phyloP scores from a whole-genome alignment of 1,284 basidiomycete genomes.

The Veloboletus limbatus region DNA sequence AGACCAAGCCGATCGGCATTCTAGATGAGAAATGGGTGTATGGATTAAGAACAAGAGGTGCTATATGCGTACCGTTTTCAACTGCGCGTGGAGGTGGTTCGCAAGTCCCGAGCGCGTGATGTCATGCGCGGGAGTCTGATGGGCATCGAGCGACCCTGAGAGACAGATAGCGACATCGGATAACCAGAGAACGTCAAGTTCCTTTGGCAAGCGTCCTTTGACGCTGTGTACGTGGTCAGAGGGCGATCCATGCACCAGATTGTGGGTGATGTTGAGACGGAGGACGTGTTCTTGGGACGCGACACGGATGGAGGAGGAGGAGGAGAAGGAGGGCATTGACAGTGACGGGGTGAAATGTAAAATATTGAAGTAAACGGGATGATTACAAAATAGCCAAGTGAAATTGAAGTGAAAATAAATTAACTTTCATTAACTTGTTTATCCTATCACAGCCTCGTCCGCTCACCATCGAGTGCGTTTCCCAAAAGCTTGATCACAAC shows the following conservation, averaged over 20 bases:
- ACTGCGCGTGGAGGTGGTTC: slow-evolving; percentile 46
- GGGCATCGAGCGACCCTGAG: slow-evolving; percentile 49
- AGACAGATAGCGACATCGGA: slow-evolving; percentile 53
- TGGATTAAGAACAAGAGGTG: background rate
- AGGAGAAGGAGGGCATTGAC: slow-evolving; percentile 40
- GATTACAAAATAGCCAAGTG: slow-evolving; percentile 32
- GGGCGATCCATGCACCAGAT: slow-evolving; percentile 38
- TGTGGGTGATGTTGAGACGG: slow-evolving; percentile 36
- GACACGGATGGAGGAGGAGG: slow-evolving; percentile 34
- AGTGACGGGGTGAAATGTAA: slow-evolving; percentile 3
- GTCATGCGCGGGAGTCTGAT: slow-evolving; percentile 36
- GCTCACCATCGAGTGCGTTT: slow-evolving; percentile 27
- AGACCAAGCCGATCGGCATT: slow-evolving; percentile 57
- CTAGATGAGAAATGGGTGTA: slow-evolving; percentile 37
- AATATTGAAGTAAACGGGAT: slow-evolving; percentile 18
- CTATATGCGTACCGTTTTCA: slow-evolving; percentile 44
- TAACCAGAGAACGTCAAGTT: slow-evolving; percentile 50
- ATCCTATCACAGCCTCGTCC: slow-evolving; percentile 34
- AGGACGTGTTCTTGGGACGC: slow-evolving; percentile 33
- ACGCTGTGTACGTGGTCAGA: slow-evolving; percentile 32
- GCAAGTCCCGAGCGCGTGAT: slow-evolving; percentile 51
- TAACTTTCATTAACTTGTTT: slow-evolving; percentile 15
- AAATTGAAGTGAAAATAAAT: slow-evolving; percentile 25
- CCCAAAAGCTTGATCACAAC: slow-evolving; percentile 14
- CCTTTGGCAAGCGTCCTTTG: slow-evolving; percentile 42